Conservation (phyloP, 2,329 filamentous ascomycete genomes). For the Aspergillus hiratsukae region DNA sequence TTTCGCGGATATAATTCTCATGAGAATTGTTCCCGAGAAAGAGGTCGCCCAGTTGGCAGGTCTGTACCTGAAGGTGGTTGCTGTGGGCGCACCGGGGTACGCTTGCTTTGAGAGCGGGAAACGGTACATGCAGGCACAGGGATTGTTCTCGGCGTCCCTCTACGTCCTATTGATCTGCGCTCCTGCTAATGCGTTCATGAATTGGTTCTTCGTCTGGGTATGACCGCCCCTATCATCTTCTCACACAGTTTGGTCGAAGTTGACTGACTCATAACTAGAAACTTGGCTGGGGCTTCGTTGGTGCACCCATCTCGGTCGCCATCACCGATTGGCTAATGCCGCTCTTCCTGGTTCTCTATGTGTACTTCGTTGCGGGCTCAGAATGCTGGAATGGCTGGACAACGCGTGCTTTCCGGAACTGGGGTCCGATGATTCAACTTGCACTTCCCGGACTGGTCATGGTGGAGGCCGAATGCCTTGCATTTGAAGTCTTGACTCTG, state of each 20-base stretch:
- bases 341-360: constrained; percentile 67
- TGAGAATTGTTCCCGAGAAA: constrained; percentile 63
- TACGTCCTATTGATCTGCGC: constrained; percentile 80
- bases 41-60: constrained; percentile 69
- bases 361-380: constrained; percentile 64
- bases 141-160: constrained; percentile 75
- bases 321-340: constrained; percentile 73
- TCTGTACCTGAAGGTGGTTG: constrained; percentile 65
- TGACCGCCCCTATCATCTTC: constrained; percentile 14
- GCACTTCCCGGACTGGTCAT: constrained; percentile 87
- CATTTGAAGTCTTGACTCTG: constrained; percentile 89
- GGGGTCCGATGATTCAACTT: constrained; percentile 79
- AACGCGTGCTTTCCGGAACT: constrained; percentile 65
- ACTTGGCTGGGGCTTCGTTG: constrained; percentile 66
- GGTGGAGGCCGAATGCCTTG: constrained; percentile 89
- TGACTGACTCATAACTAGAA: constrained; percentile 25
- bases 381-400: constrained; percentile 81
- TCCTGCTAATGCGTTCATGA: constrained; percentile 73
- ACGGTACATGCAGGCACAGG: constrained; percentile 83
- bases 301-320: constrained; percentile 72
- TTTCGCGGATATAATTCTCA: constrained; percentile 62
- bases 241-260: neutral
- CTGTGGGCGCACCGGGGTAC: constrained; percentile 69
- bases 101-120: constrained; percentile 74
- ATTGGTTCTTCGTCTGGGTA: constrained; percentile 76